Percentiles rank a stretch among this genome's conserved stretches.
Evolutionary conservation across 2,329 filamentous ascomycete species (phyloP).

Genomic region (Ophiostoma piceae): DNA sequence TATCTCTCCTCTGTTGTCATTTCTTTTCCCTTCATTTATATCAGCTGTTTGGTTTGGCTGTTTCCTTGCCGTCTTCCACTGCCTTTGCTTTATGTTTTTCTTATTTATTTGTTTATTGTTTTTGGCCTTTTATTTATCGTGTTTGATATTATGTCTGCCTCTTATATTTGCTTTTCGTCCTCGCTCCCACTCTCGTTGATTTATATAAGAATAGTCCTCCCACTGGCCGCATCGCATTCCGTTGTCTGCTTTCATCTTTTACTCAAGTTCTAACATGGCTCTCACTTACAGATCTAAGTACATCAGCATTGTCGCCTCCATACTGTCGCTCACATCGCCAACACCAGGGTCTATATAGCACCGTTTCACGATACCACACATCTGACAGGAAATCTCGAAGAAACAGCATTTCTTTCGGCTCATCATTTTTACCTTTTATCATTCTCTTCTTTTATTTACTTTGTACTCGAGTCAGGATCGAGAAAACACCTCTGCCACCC

Average conservation of each 20-base stretch:
- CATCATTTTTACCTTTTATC: not conserved
- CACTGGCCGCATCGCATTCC: not conserved
- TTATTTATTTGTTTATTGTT: not conserved
- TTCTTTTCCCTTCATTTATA: not conserved
- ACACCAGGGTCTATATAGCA: not conserved
- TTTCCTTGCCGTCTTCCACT: not conserved
- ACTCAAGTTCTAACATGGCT: not conserved
- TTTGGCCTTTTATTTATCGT: not conserved
- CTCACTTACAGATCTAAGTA: not conserved
- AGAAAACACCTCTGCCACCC: not conserved
- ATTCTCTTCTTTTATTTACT: not conserved
- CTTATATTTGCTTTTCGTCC: not conserved
- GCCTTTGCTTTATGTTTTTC: not conserved
- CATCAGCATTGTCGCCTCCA: not conserved
- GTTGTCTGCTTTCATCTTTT: not conserved
- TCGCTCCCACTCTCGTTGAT: not conserved
- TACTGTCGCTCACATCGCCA: not conserved
- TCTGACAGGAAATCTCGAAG: not conserved
- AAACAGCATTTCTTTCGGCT: not conserved
- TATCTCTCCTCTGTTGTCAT: not conserved
- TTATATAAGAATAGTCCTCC: conserved; percentile 5
- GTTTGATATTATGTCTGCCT: not conserved
- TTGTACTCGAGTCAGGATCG: not conserved
- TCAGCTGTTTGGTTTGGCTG: not conserved
- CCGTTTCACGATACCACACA: not conserved